Evolutionary conservation across 1,284 basidiomycete species (phyloP).

Genomic region (Porodaedalea pini): DNA sequence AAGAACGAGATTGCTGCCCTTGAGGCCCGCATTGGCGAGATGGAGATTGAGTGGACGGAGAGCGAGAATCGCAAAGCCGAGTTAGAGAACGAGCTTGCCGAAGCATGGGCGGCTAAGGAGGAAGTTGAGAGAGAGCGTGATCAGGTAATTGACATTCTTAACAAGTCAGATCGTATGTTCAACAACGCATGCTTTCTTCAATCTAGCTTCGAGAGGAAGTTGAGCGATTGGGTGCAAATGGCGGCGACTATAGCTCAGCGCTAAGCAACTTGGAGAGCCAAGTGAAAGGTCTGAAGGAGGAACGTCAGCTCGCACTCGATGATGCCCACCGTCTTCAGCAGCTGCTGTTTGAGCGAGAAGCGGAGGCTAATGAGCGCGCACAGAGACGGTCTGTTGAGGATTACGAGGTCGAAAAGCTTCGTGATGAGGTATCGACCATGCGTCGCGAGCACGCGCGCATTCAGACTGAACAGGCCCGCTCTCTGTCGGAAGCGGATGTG

Average conservation of each 20-base stretch:
- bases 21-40: slow-evolving; percentile 33
- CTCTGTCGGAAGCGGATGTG: slow-evolving; percentile 44
- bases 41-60: slow-evolving; percentile 56
- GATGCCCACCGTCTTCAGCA: slow-evolving; percentile 53
- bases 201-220: slow-evolving; percentile 43
- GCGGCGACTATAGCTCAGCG: slow-evolving; percentile 19
- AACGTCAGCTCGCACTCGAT: slow-evolving; percentile 51
- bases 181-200: slow-evolving; percentile 2
- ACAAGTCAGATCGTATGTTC: not conserved
- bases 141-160: slow-evolving; percentile 38
- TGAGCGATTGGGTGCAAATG: slow-evolving; percentile 26
- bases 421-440: slow-evolving; percentile 49
- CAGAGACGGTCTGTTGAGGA: slow-evolving; percentile 40
- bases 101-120: slow-evolving; percentile 46
- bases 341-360: slow-evolving; percentile 48
- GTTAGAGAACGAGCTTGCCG: slow-evolving; percentile 51
- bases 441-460: slow-evolving; percentile 51
- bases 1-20: slow-evolving; percentile 46
- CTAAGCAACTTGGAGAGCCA: slow-evolving; percentile 26
- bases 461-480: slow-evolving; percentile 48
- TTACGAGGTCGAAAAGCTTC: slow-evolving; percentile 47
- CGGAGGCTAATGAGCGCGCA: slow-evolving; percentile 43
- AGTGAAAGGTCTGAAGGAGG: slow-evolving; percentile 51
- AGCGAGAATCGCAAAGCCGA: slow-evolving; percentile 51
- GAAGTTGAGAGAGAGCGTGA: slow-evolving; percentile 52